Conservation (phyloP, 2,329 filamentous ascomycete genomes). For the Septoria linicola region DNA sequence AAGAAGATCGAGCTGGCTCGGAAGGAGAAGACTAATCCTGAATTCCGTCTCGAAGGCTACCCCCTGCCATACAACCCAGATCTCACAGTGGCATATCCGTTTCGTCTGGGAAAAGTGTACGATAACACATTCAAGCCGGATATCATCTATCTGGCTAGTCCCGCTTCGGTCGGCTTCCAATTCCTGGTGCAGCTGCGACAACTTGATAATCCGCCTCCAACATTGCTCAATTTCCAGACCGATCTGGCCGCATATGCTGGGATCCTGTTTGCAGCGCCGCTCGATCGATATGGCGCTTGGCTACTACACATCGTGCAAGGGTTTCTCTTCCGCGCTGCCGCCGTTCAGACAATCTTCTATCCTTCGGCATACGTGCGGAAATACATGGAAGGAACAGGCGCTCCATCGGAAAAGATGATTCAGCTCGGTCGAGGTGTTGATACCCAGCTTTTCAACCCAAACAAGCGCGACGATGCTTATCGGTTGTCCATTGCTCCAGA, state of each 20-base stretch:
- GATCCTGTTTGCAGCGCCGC: constrained; percentile 64
- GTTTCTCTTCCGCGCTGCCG: constrained; percentile 62
- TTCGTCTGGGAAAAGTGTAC: constrained; percentile 63
- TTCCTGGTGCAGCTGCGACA: constrained; percentile 68
- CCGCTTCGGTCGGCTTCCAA: constrained; percentile 68
- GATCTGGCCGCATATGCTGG: constrained; percentile 68
- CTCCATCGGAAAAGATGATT: constrained; percentile 58
- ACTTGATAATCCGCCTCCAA: constrained; percentile 55
- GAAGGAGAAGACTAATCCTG: constrained; percentile 42
- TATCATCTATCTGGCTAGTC: constrained; percentile 68
- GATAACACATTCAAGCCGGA: constrained; percentile 64
- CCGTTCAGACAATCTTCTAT: constrained; percentile 67
- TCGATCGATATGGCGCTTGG: constrained; percentile 62
- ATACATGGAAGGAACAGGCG: constrained; percentile 60
- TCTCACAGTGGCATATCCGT: constrained; percentile 67
- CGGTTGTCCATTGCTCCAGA: constrained; percentile 58
- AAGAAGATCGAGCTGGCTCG: constrained; percentile 34
- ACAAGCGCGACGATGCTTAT: constrained; percentile 52
- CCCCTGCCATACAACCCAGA: constrained; percentile 71
- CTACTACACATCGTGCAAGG: constrained; percentile 64
- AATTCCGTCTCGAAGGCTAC: constrained; percentile 63
- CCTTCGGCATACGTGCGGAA: constrained; percentile 62
- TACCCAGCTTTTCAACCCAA: constrained; percentile 60
- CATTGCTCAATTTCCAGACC: constrained; percentile 70
- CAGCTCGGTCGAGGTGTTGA: constrained; percentile 65